Conservation (phyloP, 2,329 filamentous ascomycete genomes). For the Plectosphaerella sp. region DNA sequence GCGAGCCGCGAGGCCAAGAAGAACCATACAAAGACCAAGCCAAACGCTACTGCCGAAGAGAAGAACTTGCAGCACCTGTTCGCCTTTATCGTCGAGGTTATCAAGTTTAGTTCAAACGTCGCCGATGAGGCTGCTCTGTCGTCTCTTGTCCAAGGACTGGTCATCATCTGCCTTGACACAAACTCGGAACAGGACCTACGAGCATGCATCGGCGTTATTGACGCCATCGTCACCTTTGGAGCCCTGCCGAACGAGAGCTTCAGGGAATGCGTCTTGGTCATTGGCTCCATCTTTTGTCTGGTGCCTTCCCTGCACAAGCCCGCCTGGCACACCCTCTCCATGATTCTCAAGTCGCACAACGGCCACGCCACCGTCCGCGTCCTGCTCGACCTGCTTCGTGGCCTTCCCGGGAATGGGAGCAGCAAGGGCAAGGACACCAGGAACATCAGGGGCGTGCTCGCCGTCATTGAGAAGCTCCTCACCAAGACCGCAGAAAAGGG, state of each 20-base stretch:
- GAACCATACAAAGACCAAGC: constrained; percentile 31
- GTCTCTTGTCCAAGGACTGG: constrained; percentile 55
- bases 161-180: constrained; percentile 66
- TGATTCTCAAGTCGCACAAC: constrained; percentile 69
- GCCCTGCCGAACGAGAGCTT: constrained; percentile 61
- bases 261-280: constrained; percentile 61
- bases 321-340: constrained; percentile 66
- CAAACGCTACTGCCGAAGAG: constrained; percentile 46
- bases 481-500: constrained; percentile 54
- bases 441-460: constrained; percentile 58
- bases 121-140: constrained; percentile 59
- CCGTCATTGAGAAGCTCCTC: constrained; percentile 59
- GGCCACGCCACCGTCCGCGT: constrained; percentile 65
- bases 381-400: constrained; percentile 57
- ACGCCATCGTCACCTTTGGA: constrained; percentile 68
- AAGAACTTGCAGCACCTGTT: constrained; percentile 62
- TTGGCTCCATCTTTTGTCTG: constrained; percentile 68
- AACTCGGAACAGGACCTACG: constrained; percentile 60
- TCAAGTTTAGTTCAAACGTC: constrained; percentile 72
- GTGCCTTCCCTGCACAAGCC: constrained; percentile 56
- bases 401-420: constrained; percentile 37
- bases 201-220: constrained; percentile 63
- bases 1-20: constrained; percentile 34
- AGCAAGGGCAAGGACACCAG: constrained; percentile 47
- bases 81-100: constrained; percentile 59